These are phyloP conservation scores for Trapa incisa DNA, from an alignment of 345 rosid species.

Conservation along the genomic window DNA sequence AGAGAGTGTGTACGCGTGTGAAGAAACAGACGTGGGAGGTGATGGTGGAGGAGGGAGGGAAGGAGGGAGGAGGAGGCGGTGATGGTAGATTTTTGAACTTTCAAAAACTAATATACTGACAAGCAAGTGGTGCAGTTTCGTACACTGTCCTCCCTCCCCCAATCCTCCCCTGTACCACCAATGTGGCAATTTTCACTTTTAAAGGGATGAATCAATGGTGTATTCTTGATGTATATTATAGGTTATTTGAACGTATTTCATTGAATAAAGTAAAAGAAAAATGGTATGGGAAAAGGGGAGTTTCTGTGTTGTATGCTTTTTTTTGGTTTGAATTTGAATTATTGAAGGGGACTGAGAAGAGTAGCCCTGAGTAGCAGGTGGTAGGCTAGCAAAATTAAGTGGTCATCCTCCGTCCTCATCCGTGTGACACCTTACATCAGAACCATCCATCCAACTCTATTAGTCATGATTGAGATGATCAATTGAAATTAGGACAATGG, in stretches of 20 bases:
- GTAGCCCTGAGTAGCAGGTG: too few species aligned
- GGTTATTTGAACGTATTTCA: too few species aligned
- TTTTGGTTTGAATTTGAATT: background rate
- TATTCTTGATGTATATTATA: too few species aligned
- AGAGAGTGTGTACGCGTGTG: background rate
- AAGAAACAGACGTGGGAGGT: too few species aligned
- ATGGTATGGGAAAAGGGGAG: too few species aligned
- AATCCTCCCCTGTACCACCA: background rate
- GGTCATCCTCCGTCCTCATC: too few species aligned
- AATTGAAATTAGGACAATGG: too few species aligned
- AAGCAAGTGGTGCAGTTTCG: constrained; percentile 18
- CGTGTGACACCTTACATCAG: too few species aligned
- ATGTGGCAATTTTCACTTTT: background rate
- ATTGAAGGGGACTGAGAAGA: background rate
- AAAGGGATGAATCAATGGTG: too few species aligned
- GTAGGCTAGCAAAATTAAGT: too few species aligned
- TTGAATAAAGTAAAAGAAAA: background rate
- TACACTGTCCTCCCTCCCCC: background rate
- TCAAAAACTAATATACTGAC: constrained; percentile 36
- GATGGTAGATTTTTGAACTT: constrained; percentile 37
- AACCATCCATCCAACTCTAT: too few species aligned
- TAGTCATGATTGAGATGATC: too few species aligned
- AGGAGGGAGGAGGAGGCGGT: constrained; percentile 1
- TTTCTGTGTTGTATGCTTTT: background rate
- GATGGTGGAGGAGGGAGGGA: background rate